Evolutionary conservation across 2,329 filamentous ascomycete genomes (phyloP).

Genomic region (Paecilomyces niveus): DNA sequence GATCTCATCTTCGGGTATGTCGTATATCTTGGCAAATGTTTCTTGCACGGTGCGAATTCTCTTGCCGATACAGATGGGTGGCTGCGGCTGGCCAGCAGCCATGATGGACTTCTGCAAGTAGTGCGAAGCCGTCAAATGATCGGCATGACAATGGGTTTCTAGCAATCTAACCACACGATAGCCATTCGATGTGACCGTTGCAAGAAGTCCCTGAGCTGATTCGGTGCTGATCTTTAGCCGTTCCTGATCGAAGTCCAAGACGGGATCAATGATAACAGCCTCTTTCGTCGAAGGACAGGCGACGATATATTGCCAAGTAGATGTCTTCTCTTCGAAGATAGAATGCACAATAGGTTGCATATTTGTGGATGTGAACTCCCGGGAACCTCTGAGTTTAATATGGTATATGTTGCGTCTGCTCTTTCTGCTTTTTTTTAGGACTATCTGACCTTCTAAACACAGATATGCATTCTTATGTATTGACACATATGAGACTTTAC

Average conservation of each 20-base stretch:
- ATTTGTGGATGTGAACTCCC: background rate
- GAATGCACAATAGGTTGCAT: conserved; percentile 32
- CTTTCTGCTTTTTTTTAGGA: too few species aligned
- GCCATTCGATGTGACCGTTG: conserved; percentile 30
- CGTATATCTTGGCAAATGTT: conserved; percentile 45
- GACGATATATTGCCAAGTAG: conserved; percentile 56
- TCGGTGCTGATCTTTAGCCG: conserved; percentile 37
- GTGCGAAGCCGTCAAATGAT: conserved; percentile 51
- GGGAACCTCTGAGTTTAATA: background rate
- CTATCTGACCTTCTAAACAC: background rate
- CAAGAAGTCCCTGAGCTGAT: conserved; percentile 46
- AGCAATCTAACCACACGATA: conserved; percentile 47
- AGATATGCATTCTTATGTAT: background rate
- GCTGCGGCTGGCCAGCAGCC: conserved; percentile 19
- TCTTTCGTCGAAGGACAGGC: conserved; percentile 41
- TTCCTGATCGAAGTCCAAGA: conserved; percentile 47
- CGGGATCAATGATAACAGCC: conserved; percentile 54
- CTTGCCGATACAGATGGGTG: conserved; percentile 50
- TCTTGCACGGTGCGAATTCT: conserved; percentile 47
- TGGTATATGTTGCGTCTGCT: background rate
- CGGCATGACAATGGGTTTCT: conserved; percentile 56
- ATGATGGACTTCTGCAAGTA: conserved; percentile 46
- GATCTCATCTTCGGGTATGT: conserved; percentile 38
- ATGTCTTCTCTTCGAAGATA: conserved; percentile 37
- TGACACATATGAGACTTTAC: background rate